These are phyloP conservation scores for Porphyra umbilicalis DNA, from an alignment of 31 red algal genomes.

Conservation along the genomic window DNA sequence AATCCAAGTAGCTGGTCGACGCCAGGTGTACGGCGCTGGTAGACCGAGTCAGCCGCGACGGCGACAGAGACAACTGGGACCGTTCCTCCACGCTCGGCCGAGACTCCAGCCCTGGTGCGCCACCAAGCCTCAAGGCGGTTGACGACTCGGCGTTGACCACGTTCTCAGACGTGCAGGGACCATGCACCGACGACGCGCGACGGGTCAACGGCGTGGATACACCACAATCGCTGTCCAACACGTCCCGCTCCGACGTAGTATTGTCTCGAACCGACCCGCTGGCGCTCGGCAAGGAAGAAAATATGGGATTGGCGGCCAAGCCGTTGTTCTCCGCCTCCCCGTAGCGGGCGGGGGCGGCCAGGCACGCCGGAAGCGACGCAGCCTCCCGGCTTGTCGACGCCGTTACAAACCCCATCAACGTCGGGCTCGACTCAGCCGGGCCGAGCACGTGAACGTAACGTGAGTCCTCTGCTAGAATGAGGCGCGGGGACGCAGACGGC, in stretches of 20 bases:
- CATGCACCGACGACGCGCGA: not conserved
- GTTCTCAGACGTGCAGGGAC: not conserved
- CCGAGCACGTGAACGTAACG: not conserved
- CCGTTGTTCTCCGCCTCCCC: not conserved
- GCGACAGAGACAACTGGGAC: not conserved
- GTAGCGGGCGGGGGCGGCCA: not conserved
- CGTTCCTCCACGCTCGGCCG: not conserved
- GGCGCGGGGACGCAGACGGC: not conserved
- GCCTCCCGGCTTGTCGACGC: not conserved
- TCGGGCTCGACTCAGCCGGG: not conserved
- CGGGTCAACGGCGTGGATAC: not conserved
- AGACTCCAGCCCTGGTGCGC: not conserved
- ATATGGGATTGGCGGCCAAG: not conserved
- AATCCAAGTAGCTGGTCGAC: not conserved
- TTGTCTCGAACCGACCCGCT: not conserved
- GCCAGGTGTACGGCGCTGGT: not conserved
- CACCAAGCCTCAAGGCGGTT: not conserved
- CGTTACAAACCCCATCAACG: not conserved
- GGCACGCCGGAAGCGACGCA: not conserved
- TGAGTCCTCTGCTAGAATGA: not conserved
- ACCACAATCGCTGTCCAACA: not conserved
- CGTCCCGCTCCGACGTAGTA: not conserved
- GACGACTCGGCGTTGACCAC: not conserved
- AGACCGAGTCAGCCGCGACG: not conserved
- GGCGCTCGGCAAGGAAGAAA: not conserved